These are phyloP conservation scores for Blastocystis sp. DNA, from an alignment of 352 stramenopile species.

Conservation along the genomic window DNA sequence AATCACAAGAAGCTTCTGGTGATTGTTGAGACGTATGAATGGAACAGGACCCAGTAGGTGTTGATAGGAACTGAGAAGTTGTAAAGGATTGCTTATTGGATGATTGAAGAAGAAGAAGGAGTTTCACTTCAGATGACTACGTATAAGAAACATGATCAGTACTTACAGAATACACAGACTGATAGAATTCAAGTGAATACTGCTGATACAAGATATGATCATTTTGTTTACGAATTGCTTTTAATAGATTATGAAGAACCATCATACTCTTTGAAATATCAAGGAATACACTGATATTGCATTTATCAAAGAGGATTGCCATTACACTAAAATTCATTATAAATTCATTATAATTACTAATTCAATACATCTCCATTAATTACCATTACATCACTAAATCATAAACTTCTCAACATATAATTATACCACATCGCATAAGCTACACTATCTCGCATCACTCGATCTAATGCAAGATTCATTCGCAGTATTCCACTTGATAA, in stretches of 20 bases:
- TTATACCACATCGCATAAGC: constrained; percentile 36
- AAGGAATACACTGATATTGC: constrained; percentile 49
- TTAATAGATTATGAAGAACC: constrained; percentile 43
- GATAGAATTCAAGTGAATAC: constrained; percentile 37
- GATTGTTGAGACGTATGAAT: background rate
- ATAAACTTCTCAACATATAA: background rate
- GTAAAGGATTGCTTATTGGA: background rate
- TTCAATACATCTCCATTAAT: constrained; percentile 45
- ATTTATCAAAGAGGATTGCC: constrained; percentile 58
- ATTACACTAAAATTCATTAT: constrained; percentile 16
- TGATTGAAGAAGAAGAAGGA: constrained; percentile 18
- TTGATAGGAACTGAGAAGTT: background rate
- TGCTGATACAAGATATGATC: background rate
- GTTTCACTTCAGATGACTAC: constrained; percentile 18
- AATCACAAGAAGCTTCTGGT: background rate
- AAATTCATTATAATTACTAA: background rate
- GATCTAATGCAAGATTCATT: constrained; percentile 21
- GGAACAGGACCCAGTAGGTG: background rate
- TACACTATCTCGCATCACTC: background rate
- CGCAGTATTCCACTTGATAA: constrained; percentile 51
- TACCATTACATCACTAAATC: background rate
- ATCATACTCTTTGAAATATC: constrained; percentile 61
- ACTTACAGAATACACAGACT: background rate
- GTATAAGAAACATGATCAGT: background rate
- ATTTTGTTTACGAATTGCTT: constrained; percentile 22